phyloP scores from a whole-genome alignment of 331 rosid genomes.

The Malus hybrid region DNA sequence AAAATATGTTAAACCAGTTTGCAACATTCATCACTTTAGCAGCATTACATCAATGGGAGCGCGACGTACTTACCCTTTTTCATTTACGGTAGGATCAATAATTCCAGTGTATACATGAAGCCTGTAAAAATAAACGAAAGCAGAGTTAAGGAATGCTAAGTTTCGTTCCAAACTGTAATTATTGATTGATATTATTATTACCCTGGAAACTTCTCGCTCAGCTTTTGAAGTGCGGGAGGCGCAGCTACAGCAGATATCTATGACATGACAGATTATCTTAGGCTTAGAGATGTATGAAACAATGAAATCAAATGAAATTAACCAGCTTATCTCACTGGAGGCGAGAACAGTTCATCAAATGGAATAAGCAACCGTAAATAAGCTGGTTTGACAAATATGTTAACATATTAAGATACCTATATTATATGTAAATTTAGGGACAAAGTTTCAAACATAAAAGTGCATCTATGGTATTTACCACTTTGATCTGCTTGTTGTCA shows the following conservation, averaged over 20 bases:
- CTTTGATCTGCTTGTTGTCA: conserved; percentile 67
- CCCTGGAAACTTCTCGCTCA: conserved; percentile 92
- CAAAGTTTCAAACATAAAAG: not conserved
- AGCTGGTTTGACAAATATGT: not conserved
- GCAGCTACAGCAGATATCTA: conserved; percentile 88
- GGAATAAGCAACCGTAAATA: not conserved
- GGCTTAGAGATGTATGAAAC: not conserved
- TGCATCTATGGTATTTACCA: conserved; percentile 29
- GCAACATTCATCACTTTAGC: not conserved
- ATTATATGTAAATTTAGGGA: not conserved
- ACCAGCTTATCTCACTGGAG: not conserved
- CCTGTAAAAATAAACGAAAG: conserved; percentile 36
- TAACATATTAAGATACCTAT: not conserved
- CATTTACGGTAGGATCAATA: conserved; percentile 78
- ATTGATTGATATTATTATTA: conserved; percentile 12
- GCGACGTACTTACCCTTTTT: conserved; percentile 58
- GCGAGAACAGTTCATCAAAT: not conserved
- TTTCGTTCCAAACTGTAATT: not conserved
- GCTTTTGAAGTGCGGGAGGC: conserved; percentile 94
- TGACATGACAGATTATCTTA: conserved; percentile 3
- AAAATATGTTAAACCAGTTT: not conserved
- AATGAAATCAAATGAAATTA: not conserved
- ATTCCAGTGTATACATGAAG: conserved; percentile 82
- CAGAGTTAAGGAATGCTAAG: conserved; percentile 2
- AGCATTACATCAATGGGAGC: not conserved